Percentiles rank a stretch among this genome's conserved stretches.
Conservation (phyloP, 768 basidiomycete species). For the Suillus clintonianus region DNA sequence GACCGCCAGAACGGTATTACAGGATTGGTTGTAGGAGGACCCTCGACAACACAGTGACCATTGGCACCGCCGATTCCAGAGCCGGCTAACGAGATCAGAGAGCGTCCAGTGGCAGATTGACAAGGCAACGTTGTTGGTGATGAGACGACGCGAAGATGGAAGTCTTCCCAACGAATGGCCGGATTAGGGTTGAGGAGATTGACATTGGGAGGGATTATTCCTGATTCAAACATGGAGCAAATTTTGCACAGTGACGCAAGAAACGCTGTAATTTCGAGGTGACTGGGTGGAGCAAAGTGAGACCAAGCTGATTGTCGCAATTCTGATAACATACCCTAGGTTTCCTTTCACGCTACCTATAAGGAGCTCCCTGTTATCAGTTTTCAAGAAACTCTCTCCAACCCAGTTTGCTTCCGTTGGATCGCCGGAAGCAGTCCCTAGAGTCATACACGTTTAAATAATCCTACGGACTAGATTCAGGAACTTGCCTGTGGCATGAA, state of each 20-base stretch:
- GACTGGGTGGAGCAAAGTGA: constrained; percentile 24
- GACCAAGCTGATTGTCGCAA: constrained; percentile 30
- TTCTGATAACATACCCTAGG: constrained; percentile 35
- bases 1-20: neutral
- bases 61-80: constrained; percentile 49
- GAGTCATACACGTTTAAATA: neutral
- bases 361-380: constrained; percentile 28
- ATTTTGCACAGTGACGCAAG: constrained; percentile 47
- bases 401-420: constrained; percentile 54
- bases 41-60: constrained; percentile 43
- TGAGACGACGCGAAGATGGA: constrained; percentile 36
- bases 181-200: constrained; percentile 39
- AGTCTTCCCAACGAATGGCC: constrained; percentile 40
- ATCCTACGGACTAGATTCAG: no score
- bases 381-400: constrained; percentile 33
- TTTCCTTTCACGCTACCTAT: constrained; percentile 50
- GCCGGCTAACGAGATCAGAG: constrained; percentile 42
- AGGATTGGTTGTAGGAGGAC: constrained; percentile 15
- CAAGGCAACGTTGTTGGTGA: constrained; percentile 16
- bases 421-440: constrained; percentile 47
- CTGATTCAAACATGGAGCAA: constrained; percentile 37
- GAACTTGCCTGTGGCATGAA: constrained; percentile 47
- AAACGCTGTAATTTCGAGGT: constrained; percentile 45
- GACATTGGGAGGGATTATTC: constrained; percentile 41
- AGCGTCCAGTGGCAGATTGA: constrained; percentile 17